These are phyloP conservation scores for Candida hungchunana DNA, from an alignment of 805 yeast species.

Conservation along the genomic window DNA sequence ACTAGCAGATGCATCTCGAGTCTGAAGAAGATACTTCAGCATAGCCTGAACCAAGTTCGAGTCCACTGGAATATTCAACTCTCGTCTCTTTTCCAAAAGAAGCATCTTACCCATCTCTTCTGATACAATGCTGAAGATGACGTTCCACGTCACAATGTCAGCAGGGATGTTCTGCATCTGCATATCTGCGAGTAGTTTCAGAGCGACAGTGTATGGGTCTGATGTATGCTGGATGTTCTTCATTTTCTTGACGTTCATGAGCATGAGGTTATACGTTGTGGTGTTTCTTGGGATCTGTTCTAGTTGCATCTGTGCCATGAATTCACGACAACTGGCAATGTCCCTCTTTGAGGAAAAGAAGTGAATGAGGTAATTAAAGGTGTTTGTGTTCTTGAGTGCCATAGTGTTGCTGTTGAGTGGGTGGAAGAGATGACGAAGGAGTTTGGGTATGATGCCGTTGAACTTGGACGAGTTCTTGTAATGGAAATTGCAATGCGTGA, in stretches of 20 bases:
- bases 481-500: slow-evolving; percentile 36
- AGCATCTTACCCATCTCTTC: slow-evolving; percentile 32
- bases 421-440: slow-evolving; percentile 36
- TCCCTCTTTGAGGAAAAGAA: slow-evolving; percentile 36
- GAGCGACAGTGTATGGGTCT: slow-evolving; percentile 27
- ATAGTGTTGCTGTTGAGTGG: slow-evolving; percentile 33
- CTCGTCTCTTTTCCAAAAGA: slow-evolving; percentile 30
- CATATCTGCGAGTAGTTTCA: slow-evolving; percentile 32
- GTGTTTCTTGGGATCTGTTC: slow-evolving; percentile 32
- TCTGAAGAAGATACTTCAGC: slow-evolving; percentile 21
- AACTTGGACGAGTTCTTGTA: slow-evolving; percentile 33
- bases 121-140: slow-evolving; percentile 30
- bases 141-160: slow-evolving; percentile 36
- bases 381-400: slow-evolving; percentile 27
- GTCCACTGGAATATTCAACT: slow-evolving; percentile 30
- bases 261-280: slow-evolving; percentile 35
- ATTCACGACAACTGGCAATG: slow-evolving; percentile 36
- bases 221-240: slow-evolving; percentile 28
- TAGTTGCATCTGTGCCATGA: slow-evolving; percentile 37
- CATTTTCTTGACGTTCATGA: slow-evolving; percentile 28
- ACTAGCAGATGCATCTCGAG: slow-evolving; percentile 7
- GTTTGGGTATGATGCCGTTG: slow-evolving; percentile 35
- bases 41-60: slow-evolving; percentile 25
- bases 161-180: slow-evolving; percentile 24
- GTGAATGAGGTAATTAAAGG: slow-evolving; percentile 36